Percentiles rank a stretch among this genome's conserved stretches.
Evolutionary conservation across 495 filamentous ascomycete genomes (phyloP).

Genomic region (Talaromyces proteolyticus): DNA sequence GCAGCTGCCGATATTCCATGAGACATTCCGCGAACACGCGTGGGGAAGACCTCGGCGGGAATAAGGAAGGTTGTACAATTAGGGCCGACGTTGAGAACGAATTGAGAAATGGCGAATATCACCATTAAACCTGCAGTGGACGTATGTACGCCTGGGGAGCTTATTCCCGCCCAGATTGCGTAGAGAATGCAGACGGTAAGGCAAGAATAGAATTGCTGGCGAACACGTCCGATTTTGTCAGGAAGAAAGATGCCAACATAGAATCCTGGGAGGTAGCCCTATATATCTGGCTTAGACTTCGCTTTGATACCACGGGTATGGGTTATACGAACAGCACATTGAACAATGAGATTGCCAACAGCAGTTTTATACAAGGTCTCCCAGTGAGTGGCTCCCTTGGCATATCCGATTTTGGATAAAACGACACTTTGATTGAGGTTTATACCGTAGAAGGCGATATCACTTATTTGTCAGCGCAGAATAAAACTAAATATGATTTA

Average conservation of each 20-base stretch:
- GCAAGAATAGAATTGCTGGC: conserved; percentile 24
- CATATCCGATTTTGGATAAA: conserved; percentile 21
- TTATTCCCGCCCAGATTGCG: conserved; percentile 25
- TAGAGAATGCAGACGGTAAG: conserved; percentile 21
- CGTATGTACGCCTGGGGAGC: conserved; percentile 16
- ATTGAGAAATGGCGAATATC: conserved; percentile 55
- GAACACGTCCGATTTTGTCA: conserved; percentile 22
- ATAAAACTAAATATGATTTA: background rate
- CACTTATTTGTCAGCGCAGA: conserved; percentile 7
- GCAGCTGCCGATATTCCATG: conserved; percentile 50
- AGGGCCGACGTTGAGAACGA: conserved; percentile 53
- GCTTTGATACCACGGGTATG: background rate
- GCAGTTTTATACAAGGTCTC: conserved; percentile 23
- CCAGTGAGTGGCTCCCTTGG: conserved; percentile 22
- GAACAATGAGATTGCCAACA: conserved; percentile 28
- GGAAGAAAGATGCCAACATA: conserved; percentile 28
- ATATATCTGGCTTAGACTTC: background rate
- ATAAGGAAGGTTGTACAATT: conserved; percentile 60
- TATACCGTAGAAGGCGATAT: conserved; percentile 32
- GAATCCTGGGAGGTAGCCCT: conserved; percentile 29
- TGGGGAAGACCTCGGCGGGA: conserved; percentile 56
- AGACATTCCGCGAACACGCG: conserved; percentile 51
- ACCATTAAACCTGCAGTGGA: conserved; percentile 24
- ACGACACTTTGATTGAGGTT: conserved; percentile 34
- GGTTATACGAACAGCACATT: conserved; percentile 13